Conservation (phyloP, 305 asterid genomes). For the Fraxinus sp. region DNA sequence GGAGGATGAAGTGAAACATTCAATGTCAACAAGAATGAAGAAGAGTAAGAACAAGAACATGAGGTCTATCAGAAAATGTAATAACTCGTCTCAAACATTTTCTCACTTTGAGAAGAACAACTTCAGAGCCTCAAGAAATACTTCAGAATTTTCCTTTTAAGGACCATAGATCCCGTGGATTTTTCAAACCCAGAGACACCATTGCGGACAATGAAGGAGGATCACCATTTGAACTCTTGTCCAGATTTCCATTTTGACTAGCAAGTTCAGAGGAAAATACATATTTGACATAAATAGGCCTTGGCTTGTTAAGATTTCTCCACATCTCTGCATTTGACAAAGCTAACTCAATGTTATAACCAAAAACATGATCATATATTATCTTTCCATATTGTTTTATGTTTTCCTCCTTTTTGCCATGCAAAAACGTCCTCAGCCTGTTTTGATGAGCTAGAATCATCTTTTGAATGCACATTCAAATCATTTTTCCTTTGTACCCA, state of each 20-base stretch:
- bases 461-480: slow-evolving; percentile 75
- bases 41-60: slow-evolving; percentile 15
- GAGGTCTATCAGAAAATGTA: neutral
- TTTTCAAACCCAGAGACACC: slow-evolving; percentile 77
- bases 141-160: slow-evolving; percentile 69
- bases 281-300: slow-evolving; percentile 78
- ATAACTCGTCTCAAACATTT: slow-evolving; percentile 52
- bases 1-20: slow-evolving; percentile 7
- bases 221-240: slow-evolving; percentile 45
- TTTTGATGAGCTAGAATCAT: slow-evolving; percentile 70
- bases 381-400: slow-evolving; percentile 75
- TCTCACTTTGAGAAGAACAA: slow-evolving; percentile 62
- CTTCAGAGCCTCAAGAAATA: slow-evolving; percentile 79
- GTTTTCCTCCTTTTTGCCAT: slow-evolving; percentile 57
- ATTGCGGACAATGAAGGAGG: slow-evolving; percentile 65
- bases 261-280: slow-evolving; percentile 41
- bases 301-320: slow-evolving; percentile 81
- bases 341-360: slow-evolving; percentile 84
- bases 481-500: slow-evolving; percentile 93
- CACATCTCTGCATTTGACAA: slow-evolving; percentile 87
- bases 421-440: slow-evolving; percentile 72
- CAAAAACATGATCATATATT: slow-evolving; percentile 93
- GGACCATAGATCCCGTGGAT: slow-evolving; percentile 91
- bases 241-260: slow-evolving; percentile 69
- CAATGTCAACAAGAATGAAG: slow-evolving; percentile 17